Evolutionary conservation across 2,329 filamentous ascomycete species (phyloP).

Genomic region (Diaporthe citri): DNA sequence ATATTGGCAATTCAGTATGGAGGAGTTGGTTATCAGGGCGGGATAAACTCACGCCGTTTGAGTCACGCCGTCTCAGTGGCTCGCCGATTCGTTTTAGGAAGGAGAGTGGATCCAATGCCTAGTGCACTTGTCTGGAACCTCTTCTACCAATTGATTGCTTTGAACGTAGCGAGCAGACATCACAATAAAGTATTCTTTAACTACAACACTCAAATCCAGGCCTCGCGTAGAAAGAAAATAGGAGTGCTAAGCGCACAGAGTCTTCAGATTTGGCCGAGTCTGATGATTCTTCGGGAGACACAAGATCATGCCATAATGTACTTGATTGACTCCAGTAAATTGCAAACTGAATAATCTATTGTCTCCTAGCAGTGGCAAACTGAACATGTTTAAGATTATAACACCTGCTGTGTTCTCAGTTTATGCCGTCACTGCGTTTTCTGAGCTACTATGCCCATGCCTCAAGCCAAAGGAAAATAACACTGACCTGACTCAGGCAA

Average conservation of each 20-base stretch:
- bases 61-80: not conserved
- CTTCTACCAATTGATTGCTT: too few relatives aligned
- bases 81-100: not conserved
- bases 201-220: not conserved
- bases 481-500: too few relatives aligned
- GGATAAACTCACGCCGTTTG: not conserved
- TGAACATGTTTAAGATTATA: too few relatives aligned
- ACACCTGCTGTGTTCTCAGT: too few relatives aligned
- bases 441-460: too few relatives aligned
- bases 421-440: too few relatives aligned
- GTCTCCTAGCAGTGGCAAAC: too few relatives aligned
- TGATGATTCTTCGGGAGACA: too few relatives aligned
- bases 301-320: not conserved
- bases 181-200: too few relatives aligned
- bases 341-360: too few relatives aligned
- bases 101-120: not conserved
- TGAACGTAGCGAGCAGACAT: not conserved
- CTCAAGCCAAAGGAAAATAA: too few relatives aligned
- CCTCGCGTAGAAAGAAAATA: not conserved
- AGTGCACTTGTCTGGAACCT: not conserved
- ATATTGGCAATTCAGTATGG: not conserved
- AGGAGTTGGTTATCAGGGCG: not conserved
- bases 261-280: too few relatives aligned
- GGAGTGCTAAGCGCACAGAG: not conserved
- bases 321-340: not conserved